These are phyloP conservation scores for Calonectria pteridis DNA, from an alignment of 2,329 filamentous ascomycete species.

Conservation along the genomic window DNA sequence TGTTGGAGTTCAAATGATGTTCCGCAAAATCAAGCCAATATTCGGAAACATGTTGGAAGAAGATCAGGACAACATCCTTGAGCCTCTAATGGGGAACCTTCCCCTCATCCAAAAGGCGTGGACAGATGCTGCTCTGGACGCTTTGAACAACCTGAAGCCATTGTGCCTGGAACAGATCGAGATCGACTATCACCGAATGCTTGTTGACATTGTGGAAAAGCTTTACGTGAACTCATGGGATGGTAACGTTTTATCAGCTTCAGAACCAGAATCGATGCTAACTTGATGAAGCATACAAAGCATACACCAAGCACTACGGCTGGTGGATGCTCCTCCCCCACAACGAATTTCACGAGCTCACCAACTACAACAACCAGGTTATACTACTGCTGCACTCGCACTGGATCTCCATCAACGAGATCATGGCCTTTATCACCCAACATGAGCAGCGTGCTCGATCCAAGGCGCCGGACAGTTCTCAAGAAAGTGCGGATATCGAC, in stretches of 20 bases:
- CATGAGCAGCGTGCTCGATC: slow-evolving; percentile 52
- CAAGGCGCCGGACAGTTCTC: slow-evolving; percentile 44
- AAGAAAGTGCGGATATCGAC: slow-evolving; percentile 47
- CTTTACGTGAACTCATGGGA: slow-evolving; percentile 66
- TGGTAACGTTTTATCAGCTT: slow-evolving; percentile 52
- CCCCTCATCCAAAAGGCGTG: slow-evolving; percentile 60
- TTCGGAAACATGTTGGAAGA: slow-evolving; percentile 61
- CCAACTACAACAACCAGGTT: slow-evolving; percentile 61
- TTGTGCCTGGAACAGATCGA: slow-evolving; percentile 60
- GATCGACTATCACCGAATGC: slow-evolving; percentile 58
- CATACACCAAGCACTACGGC: slow-evolving; percentile 62
- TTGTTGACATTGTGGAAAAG: slow-evolving; percentile 62
- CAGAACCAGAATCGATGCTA: not conserved
- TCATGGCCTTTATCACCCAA: slow-evolving; percentile 64
- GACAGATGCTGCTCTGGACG: slow-evolving; percentile 60
- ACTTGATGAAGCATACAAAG: slow-evolving; percentile 58
- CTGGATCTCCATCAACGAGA: slow-evolving; percentile 67
- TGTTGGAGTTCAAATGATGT: slow-evolving; percentile 66
- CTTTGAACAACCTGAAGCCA: slow-evolving; percentile 56
- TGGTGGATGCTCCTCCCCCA: slow-evolving; percentile 72
- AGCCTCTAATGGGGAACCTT: slow-evolving; percentile 59
- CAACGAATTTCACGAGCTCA: slow-evolving; percentile 62
- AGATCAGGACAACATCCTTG: slow-evolving; percentile 56
- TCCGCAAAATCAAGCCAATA: slow-evolving; percentile 61
- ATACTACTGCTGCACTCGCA: slow-evolving; percentile 64